These are phyloP conservation scores for Erythrophleum fordii DNA, from an alignment of 306 rosid genomes.

Conservation along the genomic window DNA sequence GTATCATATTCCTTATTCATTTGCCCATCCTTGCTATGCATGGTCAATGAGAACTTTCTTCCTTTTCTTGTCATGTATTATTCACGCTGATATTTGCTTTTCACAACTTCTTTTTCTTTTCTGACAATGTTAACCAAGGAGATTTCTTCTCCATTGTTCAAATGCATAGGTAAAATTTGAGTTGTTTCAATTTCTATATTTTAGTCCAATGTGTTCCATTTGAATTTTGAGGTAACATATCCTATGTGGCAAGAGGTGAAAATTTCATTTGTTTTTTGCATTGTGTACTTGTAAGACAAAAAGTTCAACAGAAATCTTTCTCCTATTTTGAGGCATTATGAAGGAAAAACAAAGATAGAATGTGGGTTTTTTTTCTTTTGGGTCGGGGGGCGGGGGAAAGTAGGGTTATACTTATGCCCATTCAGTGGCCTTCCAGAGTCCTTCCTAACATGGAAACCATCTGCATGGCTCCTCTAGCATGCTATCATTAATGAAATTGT, in stretches of 20 bases:
- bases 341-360: background rate
- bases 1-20: background rate
- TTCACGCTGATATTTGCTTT: background rate
- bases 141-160: background rate
- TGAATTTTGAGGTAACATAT: background rate
- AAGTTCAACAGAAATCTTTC: background rate
- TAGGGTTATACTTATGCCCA: background rate
- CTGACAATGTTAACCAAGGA: background rate
- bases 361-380: background rate
- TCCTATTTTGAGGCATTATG: background rate
- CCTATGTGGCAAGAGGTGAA: background rate
- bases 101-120: constrained; percentile 1
- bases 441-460: background rate
- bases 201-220: background rate
- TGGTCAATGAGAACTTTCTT: background rate
- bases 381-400: no score
- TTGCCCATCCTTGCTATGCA: background rate
- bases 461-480: background rate
- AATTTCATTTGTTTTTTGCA: constrained; percentile 1
- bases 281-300: background rate
- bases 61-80: background rate
- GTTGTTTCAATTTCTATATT: constrained; percentile 8
- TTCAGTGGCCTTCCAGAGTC: background rate
- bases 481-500: constrained; percentile 17
- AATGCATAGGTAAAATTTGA: background rate